These are phyloP conservation scores for Umbelopsis vinacea DNA, from an alignment of 192 early-diverging fungal species.

Conservation along the genomic window DNA sequence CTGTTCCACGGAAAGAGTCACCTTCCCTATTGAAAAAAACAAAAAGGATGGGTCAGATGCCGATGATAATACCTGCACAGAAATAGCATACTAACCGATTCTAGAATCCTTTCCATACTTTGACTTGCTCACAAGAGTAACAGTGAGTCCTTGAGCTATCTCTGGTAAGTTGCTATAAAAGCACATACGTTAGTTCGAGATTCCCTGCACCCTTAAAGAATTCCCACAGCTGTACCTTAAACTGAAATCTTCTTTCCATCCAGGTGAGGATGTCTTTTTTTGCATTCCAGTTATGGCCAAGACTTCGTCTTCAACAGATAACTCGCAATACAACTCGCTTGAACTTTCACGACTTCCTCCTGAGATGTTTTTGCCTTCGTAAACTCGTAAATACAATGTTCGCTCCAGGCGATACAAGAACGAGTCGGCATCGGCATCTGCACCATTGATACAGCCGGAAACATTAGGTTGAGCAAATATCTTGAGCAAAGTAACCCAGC, in stretches of 20 bases:
- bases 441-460: neutral
- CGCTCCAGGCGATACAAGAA: slow-evolving; percentile 19
- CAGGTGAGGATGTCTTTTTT: slow-evolving; percentile 34
- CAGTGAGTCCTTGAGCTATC: slow-evolving; percentile 27
- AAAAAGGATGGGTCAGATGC: neutral
- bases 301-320: slow-evolving; percentile 49
- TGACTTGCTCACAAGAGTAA: slow-evolving; percentile 26
- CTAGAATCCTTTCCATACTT: slow-evolving; percentile 6
- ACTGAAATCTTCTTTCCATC: slow-evolving; percentile 51
- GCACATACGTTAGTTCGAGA: too few relatives aligned
- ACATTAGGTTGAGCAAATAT: slow-evolving; percentile 20
- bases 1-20: slow-evolving; percentile 20
- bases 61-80: neutral
- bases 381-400: slow-evolving; percentile 18
- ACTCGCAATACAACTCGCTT: slow-evolving; percentile 48
- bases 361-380: slow-evolving; percentile 23
- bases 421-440: neutral
- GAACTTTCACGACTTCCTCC: slow-evolving; percentile 1
- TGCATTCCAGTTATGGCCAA: slow-evolving; percentile 44
- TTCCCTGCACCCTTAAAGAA: neutral
- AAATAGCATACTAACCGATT: neutral
- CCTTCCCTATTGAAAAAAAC: neutral
- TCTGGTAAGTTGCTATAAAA: slow-evolving; percentile 24
- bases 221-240: slow-evolving; percentile 40
- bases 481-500: slow-evolving; percentile 25